These are phyloP conservation scores for Aspergillus steynii DNA, from an alignment of 495 filamentous ascomycete genomes.

Conservation along the genomic window DNA sequence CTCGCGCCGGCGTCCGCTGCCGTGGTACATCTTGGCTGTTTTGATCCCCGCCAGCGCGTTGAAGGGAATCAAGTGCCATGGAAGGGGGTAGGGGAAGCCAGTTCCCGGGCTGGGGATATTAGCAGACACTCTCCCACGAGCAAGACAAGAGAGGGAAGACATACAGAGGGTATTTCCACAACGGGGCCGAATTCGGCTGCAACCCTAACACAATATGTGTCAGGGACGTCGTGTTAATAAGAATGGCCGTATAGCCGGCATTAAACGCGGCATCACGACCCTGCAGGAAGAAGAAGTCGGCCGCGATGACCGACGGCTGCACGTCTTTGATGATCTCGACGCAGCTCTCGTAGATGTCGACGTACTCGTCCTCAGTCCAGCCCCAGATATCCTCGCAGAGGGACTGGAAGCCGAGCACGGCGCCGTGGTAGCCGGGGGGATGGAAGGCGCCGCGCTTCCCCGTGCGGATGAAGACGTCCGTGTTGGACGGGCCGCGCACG, in stretches of 20 bases:
- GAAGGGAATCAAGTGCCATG: slow-evolving; percentile 38
- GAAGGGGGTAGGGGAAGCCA: slow-evolving; percentile 48
- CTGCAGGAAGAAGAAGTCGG: slow-evolving; percentile 52
- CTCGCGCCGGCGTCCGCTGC: slow-evolving; percentile 22
- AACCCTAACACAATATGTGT: slow-evolving; percentile 41
- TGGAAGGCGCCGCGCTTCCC: slow-evolving; percentile 35
- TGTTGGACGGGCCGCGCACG: slow-evolving; percentile 41
- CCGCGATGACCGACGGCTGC: slow-evolving; percentile 44
- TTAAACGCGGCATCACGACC: slow-evolving; percentile 49
- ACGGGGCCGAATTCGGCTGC: slow-evolving; percentile 32
- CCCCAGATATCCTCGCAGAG: slow-evolving; percentile 35
- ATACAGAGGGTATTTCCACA: slow-evolving; percentile 51
- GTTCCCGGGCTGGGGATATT: slow-evolving; percentile 36
- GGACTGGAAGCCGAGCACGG: slow-evolving; percentile 37
- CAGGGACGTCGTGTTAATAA: slow-evolving; percentile 39
- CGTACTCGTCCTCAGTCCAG: slow-evolving; percentile 52
- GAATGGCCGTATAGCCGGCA: slow-evolving; percentile 26
- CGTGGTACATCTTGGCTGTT: slow-evolving; percentile 35
- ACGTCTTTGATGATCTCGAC: slow-evolving; percentile 42
- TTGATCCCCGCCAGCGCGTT: slow-evolving; percentile 36
- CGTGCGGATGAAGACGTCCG: slow-evolving; percentile 43
- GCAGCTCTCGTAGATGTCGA: slow-evolving; percentile 45
- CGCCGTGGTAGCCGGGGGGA: slow-evolving; percentile 37
- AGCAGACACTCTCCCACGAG: not conserved
- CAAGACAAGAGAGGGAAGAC: not conserved